phyloP scores from a whole-genome alignment of 331 rosid species.

The Quercus phellos region DNA sequence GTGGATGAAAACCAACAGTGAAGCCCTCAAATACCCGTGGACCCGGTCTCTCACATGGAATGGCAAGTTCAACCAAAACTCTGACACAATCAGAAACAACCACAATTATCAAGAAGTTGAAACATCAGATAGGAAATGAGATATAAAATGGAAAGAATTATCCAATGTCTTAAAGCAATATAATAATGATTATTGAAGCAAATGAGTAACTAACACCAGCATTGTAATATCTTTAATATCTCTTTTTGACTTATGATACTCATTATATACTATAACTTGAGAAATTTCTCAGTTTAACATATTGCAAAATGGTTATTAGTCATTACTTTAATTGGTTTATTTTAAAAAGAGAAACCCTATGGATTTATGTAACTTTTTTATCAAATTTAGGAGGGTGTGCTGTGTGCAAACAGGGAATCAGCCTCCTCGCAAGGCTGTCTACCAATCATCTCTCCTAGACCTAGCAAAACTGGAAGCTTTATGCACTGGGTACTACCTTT shows the following conservation, averaged over 20 bases:
- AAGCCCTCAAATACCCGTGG: constrained; percentile 79
- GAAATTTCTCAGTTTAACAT: not conserved
- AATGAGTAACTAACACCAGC: constrained; percentile 4
- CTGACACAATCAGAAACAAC: constrained; percentile 43
- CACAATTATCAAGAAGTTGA: constrained; percentile 16
- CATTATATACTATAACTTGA: not conserved
- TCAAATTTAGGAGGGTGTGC: not conserved
- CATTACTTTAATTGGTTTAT: not conserved
- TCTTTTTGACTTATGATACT: not conserved
- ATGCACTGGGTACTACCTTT: too few relatives aligned
- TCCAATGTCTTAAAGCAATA: constrained; percentile 1
- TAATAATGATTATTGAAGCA: not conserved
- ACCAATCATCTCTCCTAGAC: too few relatives aligned
- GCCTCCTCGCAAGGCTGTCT: too few relatives aligned
- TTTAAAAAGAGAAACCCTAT: not conserved
- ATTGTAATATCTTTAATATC: not conserved
- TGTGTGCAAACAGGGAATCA: too few relatives aligned
- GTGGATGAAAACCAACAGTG: constrained; percentile 94
- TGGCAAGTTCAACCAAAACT: constrained; percentile 71
- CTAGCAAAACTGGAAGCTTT: too few relatives aligned
- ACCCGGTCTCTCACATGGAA: constrained; percentile 72
- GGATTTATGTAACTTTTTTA: not conserved
- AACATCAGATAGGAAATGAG: constrained; percentile 18
- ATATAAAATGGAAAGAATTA: constrained; percentile 7
- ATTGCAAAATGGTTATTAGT: not conserved